phyloP scores from a whole-genome alignment of 1,284 basidiomycete species.

The Phellopilus nigrolimitatus region DNA sequence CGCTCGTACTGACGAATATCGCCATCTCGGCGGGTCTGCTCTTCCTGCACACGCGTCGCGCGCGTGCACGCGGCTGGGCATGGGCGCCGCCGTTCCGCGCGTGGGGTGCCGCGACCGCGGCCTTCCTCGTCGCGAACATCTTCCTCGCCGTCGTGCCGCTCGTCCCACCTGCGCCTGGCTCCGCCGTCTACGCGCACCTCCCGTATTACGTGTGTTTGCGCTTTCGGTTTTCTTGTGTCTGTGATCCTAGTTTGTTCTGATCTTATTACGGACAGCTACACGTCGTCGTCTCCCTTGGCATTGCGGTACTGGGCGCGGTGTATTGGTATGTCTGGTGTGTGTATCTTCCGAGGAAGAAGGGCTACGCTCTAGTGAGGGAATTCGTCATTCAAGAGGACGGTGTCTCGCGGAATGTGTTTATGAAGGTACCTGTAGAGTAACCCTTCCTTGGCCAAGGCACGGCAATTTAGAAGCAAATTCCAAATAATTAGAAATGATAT shows the following conservation, averaged over 20 bases:
- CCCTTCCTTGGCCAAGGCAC: too few species aligned
- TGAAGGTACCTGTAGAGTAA: too few species aligned
- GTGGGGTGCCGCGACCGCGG: constrained; percentile 39
- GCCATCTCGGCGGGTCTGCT: constrained; percentile 57
- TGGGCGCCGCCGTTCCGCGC: constrained; percentile 65
- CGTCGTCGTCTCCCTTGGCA: constrained; percentile 42
- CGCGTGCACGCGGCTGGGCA: constrained; percentile 30
- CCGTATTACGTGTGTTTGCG: constrained; percentile 56
- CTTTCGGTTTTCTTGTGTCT: neutral
- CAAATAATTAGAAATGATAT: too few species aligned
- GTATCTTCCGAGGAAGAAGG: constrained; percentile 48
- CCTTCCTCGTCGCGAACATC: constrained; percentile 60
- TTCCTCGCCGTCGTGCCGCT: constrained; percentile 57
- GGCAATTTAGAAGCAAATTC: too few species aligned
- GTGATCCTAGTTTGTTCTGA: neutral
- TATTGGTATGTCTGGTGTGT: constrained; percentile 59
- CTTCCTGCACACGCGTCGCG: constrained; percentile 44
- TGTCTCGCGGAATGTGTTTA: constrained; percentile 40
- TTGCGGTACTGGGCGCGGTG: constrained; percentile 46
- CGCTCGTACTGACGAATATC: constrained; percentile 49
- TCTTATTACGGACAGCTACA: constrained; percentile 43
- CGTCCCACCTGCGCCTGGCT: constrained; percentile 50
- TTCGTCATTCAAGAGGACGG: constrained; percentile 51
- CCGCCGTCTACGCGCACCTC: constrained; percentile 48
- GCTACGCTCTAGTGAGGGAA: constrained; percentile 47